phyloP scores from a whole-genome alignment of 78 protist species.

The Emiliania huxleyi region DNA sequence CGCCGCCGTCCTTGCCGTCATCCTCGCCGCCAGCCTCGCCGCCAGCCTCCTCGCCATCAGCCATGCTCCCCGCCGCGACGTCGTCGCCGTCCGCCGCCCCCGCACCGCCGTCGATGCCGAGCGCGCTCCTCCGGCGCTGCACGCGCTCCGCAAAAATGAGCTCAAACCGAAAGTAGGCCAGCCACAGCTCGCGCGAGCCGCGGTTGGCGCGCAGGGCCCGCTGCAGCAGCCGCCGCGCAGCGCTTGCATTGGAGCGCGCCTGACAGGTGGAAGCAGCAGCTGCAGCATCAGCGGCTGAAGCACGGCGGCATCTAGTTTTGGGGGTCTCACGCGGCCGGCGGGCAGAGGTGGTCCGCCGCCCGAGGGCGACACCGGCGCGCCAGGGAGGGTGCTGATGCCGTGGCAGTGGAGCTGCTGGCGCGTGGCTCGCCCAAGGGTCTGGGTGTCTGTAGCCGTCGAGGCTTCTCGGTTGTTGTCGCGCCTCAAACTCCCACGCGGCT shows the following conservation, averaged over 20 bases:
- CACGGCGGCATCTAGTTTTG: too few relatives aligned
- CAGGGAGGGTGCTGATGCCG: too few relatives aligned
- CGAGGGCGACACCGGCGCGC: too few relatives aligned
- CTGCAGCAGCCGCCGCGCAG: constrained; percentile 56
- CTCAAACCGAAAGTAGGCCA: constrained; percentile 45
- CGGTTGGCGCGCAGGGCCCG: constrained; percentile 43
- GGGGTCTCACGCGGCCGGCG: too few relatives aligned
- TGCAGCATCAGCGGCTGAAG: too few relatives aligned
- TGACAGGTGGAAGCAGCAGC: too few relatives aligned
- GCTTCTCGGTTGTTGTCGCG: too few relatives aligned
- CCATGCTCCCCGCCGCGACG: neutral
- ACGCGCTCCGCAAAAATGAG: neutral
- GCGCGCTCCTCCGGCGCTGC: neutral
- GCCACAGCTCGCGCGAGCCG: constrained; percentile 27
- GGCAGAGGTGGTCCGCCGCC: too few relatives aligned
- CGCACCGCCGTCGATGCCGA: neutral
- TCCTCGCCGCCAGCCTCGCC: neutral
- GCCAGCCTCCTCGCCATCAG: neutral
- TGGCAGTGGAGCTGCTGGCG: too few relatives aligned
- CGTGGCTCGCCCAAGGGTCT: too few relatives aligned
- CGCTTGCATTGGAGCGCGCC: neutral
- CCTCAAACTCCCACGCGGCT: constrained; percentile 52
- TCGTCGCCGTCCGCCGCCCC: neutral
- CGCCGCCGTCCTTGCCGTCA: neutral
- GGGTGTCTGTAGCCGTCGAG: too few relatives aligned